Percentiles rank a stretch among this genome's conserved stretches.
Evolutionary conservation across 805 yeast species (phyloP).

Genomic region (Cyberlindnera sargentensis): DNA sequence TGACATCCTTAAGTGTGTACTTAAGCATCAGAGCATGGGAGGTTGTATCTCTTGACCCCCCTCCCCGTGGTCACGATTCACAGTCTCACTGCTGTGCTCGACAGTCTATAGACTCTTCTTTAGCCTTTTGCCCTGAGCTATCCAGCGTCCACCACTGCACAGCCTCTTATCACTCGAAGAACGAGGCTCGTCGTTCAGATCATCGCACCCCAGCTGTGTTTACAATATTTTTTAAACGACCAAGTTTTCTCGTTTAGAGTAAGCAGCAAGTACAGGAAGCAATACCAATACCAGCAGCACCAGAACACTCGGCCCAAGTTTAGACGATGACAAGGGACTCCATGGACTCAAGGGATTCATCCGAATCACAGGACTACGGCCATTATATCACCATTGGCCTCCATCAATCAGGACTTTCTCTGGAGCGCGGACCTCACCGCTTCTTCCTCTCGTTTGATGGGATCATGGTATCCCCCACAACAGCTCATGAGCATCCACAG

Average conservation of each 20-base stretch:
- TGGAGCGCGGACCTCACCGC: not conserved
- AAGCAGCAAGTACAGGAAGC: not conserved
- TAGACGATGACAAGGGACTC: not conserved
- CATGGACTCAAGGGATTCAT: not conserved
- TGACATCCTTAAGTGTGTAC: too few relatives aligned
- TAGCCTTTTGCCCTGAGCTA: too few relatives aligned
- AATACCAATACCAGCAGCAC: not conserved
- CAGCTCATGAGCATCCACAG: not conserved
- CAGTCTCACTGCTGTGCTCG: too few relatives aligned
- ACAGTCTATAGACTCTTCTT: too few relatives aligned
- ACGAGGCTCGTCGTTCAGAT: too few relatives aligned
- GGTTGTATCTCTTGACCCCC: too few relatives aligned
- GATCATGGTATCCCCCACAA: not conserved
- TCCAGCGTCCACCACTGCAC: too few relatives aligned
- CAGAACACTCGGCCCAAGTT: not conserved
- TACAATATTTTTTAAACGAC: not conserved
- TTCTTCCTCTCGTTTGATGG: not conserved
- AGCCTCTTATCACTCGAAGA: too few relatives aligned
- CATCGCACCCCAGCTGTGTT: not conserved
- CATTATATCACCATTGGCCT: slow-evolving; percentile 5
- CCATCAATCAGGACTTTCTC: slow-evolving; percentile 8
- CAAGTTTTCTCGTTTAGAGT: not conserved
- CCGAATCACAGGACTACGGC: not conserved
- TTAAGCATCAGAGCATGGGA: too few relatives aligned
- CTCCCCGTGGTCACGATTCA: too few relatives aligned